These are phyloP conservation scores for Dryadomyces sulphureus DNA, from an alignment of 2,329 filamentous ascomycete species.

Conservation along the genomic window DNA sequence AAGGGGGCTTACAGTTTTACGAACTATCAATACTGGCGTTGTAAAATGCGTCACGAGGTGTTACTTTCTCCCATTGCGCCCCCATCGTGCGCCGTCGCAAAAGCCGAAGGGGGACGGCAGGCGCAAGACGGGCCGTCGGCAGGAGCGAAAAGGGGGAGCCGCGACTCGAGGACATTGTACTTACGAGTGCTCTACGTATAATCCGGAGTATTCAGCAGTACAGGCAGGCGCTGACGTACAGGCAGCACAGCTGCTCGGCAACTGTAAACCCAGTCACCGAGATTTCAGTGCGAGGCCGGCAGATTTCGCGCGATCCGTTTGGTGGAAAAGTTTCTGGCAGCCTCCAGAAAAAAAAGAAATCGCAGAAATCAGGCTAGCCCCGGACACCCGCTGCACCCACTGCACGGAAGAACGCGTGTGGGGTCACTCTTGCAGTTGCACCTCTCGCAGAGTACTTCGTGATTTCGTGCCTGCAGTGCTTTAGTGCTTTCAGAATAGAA, in stretches of 20 bases:
- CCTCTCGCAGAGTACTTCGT: background rate
- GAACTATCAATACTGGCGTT: no score
- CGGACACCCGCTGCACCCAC: background rate
- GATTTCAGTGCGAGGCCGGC: background rate
- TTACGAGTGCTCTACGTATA: no score
- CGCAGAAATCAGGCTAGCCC: background rate
- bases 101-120: no score
- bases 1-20: no score
- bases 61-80: no score
- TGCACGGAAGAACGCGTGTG: background rate
- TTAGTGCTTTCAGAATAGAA: no score
- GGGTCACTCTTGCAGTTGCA: background rate
- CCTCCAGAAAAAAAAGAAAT: background rate
- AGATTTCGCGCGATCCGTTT: background rate
- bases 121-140: no score
- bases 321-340: conserved; percentile 1
- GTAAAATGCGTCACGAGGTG: no score
- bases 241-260: background rate
- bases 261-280: conserved; percentile 1
- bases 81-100: no score
- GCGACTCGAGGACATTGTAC: no score
- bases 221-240: background rate
- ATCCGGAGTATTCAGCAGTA: background rate
- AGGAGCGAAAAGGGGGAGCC: no score
- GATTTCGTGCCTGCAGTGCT: background rate